Evolutionary conservation across 371 early-diverging fungal genomes (phyloP).

Genomic region (Mucor piriformis): DNA sequence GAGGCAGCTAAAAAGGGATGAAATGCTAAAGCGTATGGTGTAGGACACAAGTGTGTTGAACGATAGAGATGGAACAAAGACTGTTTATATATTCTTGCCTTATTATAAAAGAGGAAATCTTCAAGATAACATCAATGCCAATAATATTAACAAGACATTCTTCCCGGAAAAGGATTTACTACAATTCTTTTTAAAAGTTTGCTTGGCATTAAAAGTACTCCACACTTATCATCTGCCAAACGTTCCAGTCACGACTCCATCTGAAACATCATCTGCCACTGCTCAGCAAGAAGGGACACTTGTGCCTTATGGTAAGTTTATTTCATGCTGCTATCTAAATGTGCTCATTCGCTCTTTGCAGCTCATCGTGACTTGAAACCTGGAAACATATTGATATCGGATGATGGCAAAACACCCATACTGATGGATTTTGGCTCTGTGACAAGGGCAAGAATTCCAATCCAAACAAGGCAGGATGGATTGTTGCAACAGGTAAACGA

Average conservation of each 20-base stretch:
- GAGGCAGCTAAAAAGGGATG: background rate
- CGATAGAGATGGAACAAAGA: constrained; percentile 60
- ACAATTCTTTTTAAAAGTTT: constrained; percentile 60
- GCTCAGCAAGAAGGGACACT: constrained; percentile 5
- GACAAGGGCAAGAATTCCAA: constrained; percentile 55
- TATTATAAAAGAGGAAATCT: constrained; percentile 55
- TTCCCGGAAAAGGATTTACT: constrained; percentile 66
- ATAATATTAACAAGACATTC: constrained; percentile 51
- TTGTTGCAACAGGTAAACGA: constrained; percentile 56
- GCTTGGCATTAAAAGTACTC: constrained; percentile 60
- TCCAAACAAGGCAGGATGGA: constrained; percentile 63
- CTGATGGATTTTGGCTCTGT: constrained; percentile 79
- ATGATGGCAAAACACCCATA: constrained; percentile 67
- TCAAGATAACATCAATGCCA: constrained; percentile 61
- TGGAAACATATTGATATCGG: constrained; percentile 62
- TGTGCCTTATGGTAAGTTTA: constrained; percentile 33
- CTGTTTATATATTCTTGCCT: constrained; percentile 66
- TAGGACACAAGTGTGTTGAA: constrained; percentile 42
- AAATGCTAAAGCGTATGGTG: background rate
- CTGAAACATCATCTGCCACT: constrained; percentile 1
- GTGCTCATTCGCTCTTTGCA: constrained; percentile 2
- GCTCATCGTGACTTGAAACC: constrained; percentile 81
- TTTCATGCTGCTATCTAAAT: background rate
- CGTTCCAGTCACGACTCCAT: background rate
- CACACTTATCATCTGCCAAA: constrained; percentile 52